Percentiles rank a stretch among this genome's conserved stretches.
Conservation (phyloP, 2,329 filamentous ascomycete species). For the Arthrinium phaeospermum region DNA sequence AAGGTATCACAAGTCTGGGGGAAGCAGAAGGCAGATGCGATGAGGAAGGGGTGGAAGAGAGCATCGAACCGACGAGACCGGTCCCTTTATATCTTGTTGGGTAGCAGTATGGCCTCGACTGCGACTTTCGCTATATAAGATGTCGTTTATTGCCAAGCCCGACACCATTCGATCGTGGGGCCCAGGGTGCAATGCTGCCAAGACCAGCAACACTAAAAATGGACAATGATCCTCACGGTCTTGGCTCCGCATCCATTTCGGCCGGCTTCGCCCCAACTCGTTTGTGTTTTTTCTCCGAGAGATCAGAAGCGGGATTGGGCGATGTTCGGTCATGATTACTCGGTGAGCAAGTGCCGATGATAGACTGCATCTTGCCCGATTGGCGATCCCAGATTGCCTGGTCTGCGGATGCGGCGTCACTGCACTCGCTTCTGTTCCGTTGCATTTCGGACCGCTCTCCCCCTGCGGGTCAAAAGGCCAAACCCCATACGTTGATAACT, state of each 20-base stretch:
- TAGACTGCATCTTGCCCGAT: not conserved
- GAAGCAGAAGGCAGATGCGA: not conserved
- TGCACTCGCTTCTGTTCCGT: not conserved
- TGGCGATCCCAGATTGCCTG: slow-evolving; percentile 5
- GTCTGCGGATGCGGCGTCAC: not conserved
- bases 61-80: not conserved
- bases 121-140: not conserved
- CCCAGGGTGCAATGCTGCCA: not conserved
- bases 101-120: not conserved
- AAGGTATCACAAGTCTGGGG: not conserved
- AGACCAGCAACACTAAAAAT: not conserved
- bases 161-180: not conserved
- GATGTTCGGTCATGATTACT: not conserved
- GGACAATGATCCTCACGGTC: not conserved
- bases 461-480: not conserved
- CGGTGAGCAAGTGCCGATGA: not conserved
- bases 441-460: not conserved
- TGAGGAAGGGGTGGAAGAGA: not conserved
- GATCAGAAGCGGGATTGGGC: not conserved
- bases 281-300: not conserved
- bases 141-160: not conserved
- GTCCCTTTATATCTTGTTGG: not conserved
- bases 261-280: not conserved
- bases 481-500: not conserved
- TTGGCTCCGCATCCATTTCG: not conserved